Percentiles rank a stretch among this genome's conserved stretches.
Conservation (phyloP, 2,329 filamentous ascomycete genomes). For the Rhynchosporium agropyri region DNA sequence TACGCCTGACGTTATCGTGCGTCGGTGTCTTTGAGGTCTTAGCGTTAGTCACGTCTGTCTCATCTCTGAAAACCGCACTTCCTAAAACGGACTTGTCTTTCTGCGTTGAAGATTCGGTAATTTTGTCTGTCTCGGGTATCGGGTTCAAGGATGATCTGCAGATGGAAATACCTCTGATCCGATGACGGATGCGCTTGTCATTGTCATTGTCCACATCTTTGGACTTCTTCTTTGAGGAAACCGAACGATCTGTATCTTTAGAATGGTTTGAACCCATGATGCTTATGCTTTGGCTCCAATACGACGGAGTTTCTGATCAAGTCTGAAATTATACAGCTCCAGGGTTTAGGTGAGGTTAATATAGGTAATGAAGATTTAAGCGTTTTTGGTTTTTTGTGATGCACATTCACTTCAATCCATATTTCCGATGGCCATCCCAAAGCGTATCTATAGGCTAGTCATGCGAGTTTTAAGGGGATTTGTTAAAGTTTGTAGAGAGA, state of each 20-base stretch:
- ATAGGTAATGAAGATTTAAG: too few species aligned
- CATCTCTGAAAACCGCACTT: constrained; percentile 1
- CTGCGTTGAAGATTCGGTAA: background rate
- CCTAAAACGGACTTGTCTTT: background rate
- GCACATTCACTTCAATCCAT: too few species aligned
- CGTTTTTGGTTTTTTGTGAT: too few species aligned
- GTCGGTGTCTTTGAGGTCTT: background rate
- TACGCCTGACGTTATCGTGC: background rate
- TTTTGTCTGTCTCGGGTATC: background rate
- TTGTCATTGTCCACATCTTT: constrained; percentile 6
- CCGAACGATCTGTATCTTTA: too few species aligned
- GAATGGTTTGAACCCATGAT: background rate
- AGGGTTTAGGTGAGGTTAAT: too few species aligned
- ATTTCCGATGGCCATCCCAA: too few species aligned
- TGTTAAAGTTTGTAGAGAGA: too few species aligned
- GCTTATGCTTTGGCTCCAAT: background rate
- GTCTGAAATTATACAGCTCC: too few species aligned
- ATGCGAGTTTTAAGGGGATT: too few species aligned
- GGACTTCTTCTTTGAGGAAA: background rate
- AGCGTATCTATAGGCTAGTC: too few species aligned
- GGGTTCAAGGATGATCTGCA: background rate
- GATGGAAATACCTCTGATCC: background rate
- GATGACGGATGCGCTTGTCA: background rate
- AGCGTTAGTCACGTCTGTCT: background rate
- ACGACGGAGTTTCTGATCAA: too few species aligned